phyloP scores from a whole-genome alignment of 1,139 yeast species.

The Suhomyces bolitotheri region DNA sequence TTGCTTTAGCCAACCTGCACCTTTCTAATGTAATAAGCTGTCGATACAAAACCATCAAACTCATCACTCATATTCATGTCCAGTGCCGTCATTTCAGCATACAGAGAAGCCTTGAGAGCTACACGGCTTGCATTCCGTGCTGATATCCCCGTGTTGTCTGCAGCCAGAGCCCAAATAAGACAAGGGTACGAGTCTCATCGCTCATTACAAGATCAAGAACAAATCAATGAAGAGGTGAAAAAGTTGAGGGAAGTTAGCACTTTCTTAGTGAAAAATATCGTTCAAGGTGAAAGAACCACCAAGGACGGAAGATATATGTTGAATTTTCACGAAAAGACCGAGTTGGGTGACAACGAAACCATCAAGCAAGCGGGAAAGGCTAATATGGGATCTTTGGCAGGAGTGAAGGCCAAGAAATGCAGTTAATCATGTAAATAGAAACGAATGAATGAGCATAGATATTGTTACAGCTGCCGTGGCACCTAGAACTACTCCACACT shows the following conservation, averaged over 20 bases:
- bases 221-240: conserved; percentile 53
- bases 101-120: conserved; percentile 71
- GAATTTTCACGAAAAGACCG: conserved; percentile 78
- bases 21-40: too few species aligned
- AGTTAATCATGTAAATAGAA: conserved; percentile 15
- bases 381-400: conserved; percentile 46
- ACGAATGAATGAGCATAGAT: neutral
- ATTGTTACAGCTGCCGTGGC: too few species aligned
- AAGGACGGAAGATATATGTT: conserved; percentile 45
- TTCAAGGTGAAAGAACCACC: conserved; percentile 68
- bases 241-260: conserved; percentile 69
- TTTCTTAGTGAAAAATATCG: conserved; percentile 71
- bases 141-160: conserved; percentile 53
- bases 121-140: conserved; percentile 64
- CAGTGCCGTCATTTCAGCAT: conserved; percentile 47
- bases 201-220: conserved; percentile 29
- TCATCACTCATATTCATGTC: conserved; percentile 5
- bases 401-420: conserved; percentile 33
- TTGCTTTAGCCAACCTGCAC: too few species aligned
- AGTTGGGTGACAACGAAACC: conserved; percentile 82
- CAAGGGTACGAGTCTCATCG: conserved; percentile 52
- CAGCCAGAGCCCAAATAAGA: conserved; percentile 67
- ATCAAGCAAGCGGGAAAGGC: conserved; percentile 37
- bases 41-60: too few species aligned
- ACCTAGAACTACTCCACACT: too few species aligned